Evolutionary conservation across 768 basidiomycete genomes (phyloP).

Genomic region (Galerina marginata): DNA sequence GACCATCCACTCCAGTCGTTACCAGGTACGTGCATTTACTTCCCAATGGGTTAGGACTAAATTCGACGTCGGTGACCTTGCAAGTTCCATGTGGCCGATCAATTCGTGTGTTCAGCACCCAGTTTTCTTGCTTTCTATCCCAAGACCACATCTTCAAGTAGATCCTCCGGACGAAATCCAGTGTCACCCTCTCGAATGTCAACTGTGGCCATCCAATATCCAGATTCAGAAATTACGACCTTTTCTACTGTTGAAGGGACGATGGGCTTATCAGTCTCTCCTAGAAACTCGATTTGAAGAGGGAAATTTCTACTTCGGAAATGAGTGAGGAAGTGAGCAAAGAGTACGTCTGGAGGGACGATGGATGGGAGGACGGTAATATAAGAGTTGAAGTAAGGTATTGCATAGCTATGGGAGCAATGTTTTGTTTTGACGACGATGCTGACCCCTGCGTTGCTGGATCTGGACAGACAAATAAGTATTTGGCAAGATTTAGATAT

Average conservation of each 20-base stretch:
- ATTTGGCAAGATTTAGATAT: background rate
- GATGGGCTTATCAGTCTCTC: slow-evolving; percentile 74
- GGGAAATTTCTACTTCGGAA: slow-evolving; percentile 90
- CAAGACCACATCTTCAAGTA: slow-evolving; percentile 93
- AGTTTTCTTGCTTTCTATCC: slow-evolving; percentile 64
- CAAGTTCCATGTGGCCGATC: slow-evolving; percentile 82
- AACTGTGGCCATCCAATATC: slow-evolving; percentile 91
- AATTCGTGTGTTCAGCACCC: slow-evolving; percentile 86
- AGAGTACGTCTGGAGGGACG: slow-evolving; percentile 92
- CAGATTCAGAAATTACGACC: slow-evolving; percentile 66
- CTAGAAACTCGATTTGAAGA: slow-evolving; percentile 91
- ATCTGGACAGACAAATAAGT: slow-evolving; percentile 26
- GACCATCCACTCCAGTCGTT: slow-evolving; percentile 77
- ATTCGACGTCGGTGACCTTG: slow-evolving; percentile 67
- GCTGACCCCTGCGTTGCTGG: slow-evolving; percentile 35
- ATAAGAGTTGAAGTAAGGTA: slow-evolving; percentile 74
- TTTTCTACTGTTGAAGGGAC: slow-evolving; percentile 79
- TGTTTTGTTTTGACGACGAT: slow-evolving; percentile 44
- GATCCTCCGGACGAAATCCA: slow-evolving; percentile 65
- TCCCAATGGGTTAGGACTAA: slow-evolving; percentile 56
- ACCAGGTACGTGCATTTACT: slow-evolving; percentile 53
- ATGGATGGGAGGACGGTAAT: slow-evolving; percentile 92
- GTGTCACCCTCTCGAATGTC: slow-evolving; percentile 77
- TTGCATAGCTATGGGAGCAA: slow-evolving; percentile 79
- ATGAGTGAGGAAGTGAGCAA: slow-evolving; percentile 71